Evolutionary conservation across 2,329 filamentous ascomycete species (phyloP), one percentile per base, ranked within the genome.

Genomic region (Trichophaea hybrida): DNA sequence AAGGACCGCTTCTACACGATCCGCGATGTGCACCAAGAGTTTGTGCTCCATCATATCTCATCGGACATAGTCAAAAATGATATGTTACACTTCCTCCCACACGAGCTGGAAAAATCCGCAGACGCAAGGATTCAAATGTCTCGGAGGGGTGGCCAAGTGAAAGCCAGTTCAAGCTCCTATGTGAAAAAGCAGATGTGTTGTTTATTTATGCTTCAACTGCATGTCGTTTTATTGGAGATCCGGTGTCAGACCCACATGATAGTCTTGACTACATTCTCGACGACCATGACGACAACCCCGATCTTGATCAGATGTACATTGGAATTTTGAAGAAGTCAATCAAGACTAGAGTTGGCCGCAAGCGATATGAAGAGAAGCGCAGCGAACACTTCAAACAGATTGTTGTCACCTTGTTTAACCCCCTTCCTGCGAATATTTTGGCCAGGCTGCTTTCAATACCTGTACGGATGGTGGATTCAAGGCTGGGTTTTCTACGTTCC

Each of bases 161-260:
- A 35, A 24, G 61, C 6, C 55, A 44, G n/a, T 61, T 66, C 35
- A 8, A 64, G 8, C 33, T 13, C 10, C 60, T 70, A 4, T 63
- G 65, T 38, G 33, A 61, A 32, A 64, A 55, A 44, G 64, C 68
- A 1, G 57, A 46, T 58, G 49, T 64, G 6, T 59, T 70, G 15
- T 70, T 70, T 58, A 69, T 69, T 38, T 69, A 62, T 58, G 66
- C 67, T 33, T 60, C 65, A 49, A 70, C 68, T 8, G 60, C 64
- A 10, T 71, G 68, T 61, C 67, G 65, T n/a, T 70, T 69, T 49
- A 61, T 72, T 46, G 38, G 51, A 33, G 51, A 58, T 10, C 37
- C 2, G 17, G 4, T 7, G 68, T 69, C 5, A 62, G 48, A 59
- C 57, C 56, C 59, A 1, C 48, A 57, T 33, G 57, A 60, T 43